Evolutionary conservation across 768 basidiomycete species (phyloP).

Genomic region (Leccinum fibrillosum): DNA sequence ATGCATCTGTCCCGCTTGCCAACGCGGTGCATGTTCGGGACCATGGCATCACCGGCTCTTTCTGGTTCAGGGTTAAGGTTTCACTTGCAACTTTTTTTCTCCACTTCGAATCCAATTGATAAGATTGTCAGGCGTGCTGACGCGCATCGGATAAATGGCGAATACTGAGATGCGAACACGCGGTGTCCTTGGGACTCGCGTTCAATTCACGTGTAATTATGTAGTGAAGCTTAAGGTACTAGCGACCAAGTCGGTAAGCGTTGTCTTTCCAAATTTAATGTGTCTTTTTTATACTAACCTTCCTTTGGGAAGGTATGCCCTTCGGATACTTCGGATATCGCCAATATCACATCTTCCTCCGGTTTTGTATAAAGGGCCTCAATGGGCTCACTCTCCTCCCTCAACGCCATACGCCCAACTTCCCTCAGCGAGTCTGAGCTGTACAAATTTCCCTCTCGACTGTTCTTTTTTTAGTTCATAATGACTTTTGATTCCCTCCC

Average conservation of each 20-base stretch:
- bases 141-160: constrained; percentile 12
- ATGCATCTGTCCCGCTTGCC: constrained; percentile 1
- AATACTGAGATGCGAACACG: constrained; percentile 21
- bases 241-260: constrained; percentile 29
- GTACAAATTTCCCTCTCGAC: constrained; percentile 15
- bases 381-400: constrained; percentile 4
- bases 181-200: constrained; percentile 26
- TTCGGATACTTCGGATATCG: constrained; percentile 21
- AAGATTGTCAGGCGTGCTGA: not conserved
- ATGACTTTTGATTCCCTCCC: constrained; percentile 34
- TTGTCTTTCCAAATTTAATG: constrained; percentile 22
- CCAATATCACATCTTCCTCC: constrained; percentile 17
- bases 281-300: constrained; percentile 25
- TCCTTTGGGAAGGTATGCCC: constrained; percentile 16
- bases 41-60: constrained; percentile 5
- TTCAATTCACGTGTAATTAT: constrained; percentile 25
- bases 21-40: not conserved
- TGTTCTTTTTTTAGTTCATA: constrained; percentile 13
- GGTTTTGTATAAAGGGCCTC: constrained; percentile 28
- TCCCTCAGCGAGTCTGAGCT: constrained; percentile 28
- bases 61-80: constrained; percentile 16
- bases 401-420: constrained; percentile 7
- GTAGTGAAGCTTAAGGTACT: constrained; percentile 29
- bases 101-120: constrained; percentile 7
- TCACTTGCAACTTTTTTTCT: constrained; percentile 4